phyloP scores from a whole-genome alignment of 2,329 filamentous ascomycete genomes.

The Aspergillus carbonarius region DNA sequence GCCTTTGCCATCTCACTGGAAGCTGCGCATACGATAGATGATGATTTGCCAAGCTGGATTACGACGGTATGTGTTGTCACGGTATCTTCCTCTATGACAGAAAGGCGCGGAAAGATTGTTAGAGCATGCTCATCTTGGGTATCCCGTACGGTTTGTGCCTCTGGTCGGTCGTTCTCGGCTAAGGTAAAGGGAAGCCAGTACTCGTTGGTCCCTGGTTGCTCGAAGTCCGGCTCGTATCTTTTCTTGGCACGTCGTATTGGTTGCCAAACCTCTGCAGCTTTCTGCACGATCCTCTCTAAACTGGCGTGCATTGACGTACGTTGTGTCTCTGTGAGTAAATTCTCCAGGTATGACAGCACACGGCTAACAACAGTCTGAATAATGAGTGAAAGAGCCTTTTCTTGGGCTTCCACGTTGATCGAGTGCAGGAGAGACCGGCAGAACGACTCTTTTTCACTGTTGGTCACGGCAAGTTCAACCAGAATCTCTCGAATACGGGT shows the following conservation, averaged over 20 bases:
- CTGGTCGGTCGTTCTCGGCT: background rate
- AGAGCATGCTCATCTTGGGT: background rate
- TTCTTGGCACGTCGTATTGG: constrained; percentile 11
- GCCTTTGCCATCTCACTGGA: background rate
- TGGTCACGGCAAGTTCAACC: constrained; percentile 14
- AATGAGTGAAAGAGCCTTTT: background rate
- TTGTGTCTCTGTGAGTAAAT: constrained; percentile 7
- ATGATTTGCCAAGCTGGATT: background rate
- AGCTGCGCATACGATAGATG: background rate
- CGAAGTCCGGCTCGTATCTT: constrained; percentile 17
- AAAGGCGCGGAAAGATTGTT: constrained; percentile 6
- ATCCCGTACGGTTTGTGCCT: background rate
- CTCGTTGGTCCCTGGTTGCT: constrained; percentile 7
- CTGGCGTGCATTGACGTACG: constrained; percentile 11
- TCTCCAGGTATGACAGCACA: constrained; percentile 7
- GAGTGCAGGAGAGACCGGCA: constrained; percentile 21
- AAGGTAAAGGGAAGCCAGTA: constrained; percentile 14
- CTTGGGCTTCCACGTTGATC: constrained; percentile 14
- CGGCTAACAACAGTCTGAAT: background rate
- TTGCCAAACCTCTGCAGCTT: constrained; percentile 14
- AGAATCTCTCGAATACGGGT: constrained; percentile 12
- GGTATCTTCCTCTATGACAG: constrained; percentile 1
- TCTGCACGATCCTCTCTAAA: constrained; percentile 14
- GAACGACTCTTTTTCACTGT: constrained; percentile 23
- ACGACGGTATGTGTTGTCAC: background rate